These are phyloP conservation scores for Apophysomyces sp. DNA, from an alignment of 371 early-diverging fungal species.

Conservation along the genomic window DNA sequence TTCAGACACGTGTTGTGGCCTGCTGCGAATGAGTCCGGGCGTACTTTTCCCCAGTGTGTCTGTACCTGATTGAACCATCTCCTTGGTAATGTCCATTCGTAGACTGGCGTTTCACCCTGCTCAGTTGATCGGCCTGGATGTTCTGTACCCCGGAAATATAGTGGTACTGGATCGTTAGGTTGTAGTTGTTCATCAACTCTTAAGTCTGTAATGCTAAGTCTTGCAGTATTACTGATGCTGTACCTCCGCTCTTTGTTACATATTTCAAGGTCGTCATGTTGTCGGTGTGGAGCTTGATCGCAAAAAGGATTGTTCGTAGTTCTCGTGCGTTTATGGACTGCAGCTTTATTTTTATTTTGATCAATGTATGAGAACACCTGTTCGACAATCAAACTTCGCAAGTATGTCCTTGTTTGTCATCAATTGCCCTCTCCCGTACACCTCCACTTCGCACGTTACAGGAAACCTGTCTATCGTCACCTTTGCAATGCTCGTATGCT, in stretches of 20 bases:
- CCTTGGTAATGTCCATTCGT: not conserved
- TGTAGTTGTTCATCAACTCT: not conserved
- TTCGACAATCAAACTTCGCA: no score
- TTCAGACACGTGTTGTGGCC: slow-evolving; percentile 9
- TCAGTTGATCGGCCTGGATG: not conserved
- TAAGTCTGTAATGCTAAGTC: not conserved
- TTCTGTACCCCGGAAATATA: not conserved
- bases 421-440: no score
- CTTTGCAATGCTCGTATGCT: no score
- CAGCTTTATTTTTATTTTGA: no score
- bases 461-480: no score
- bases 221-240: not conserved
- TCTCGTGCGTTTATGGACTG: not conserved
- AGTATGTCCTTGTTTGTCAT: no score
- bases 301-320: not conserved
- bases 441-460: no score
- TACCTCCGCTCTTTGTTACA: not conserved
- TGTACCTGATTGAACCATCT: not conserved
- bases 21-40: not conserved
- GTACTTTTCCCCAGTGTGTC: not conserved
- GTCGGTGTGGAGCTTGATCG: not conserved
- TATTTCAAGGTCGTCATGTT: not conserved
- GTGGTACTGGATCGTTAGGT: not conserved
- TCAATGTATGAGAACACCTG: no score
- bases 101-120: not conserved